phyloP scores from a whole-genome alignment of 352 stramenopile genomes.

The Pythium inflatum region DNA sequence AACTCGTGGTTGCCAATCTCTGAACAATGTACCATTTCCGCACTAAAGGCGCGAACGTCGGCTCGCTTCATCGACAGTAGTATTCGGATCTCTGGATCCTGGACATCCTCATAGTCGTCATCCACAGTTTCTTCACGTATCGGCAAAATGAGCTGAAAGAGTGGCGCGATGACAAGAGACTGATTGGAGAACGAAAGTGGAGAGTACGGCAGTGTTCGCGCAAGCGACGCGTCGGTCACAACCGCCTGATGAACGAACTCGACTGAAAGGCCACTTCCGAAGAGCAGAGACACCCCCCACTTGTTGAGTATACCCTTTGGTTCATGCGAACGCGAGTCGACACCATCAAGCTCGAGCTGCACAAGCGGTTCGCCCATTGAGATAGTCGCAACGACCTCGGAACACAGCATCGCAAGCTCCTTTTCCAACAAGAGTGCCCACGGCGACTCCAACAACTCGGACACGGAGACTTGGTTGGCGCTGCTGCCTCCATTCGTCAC shows the following conservation, averaged over 20 bases:
- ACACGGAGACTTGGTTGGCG: neutral
- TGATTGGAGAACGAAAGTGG: neutral
- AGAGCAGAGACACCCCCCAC: constrained; percentile 18
- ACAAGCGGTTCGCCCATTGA: constrained; percentile 20
- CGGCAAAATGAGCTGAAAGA: constrained; percentile 6
- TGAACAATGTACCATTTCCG: neutral
- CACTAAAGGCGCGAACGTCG: neutral
- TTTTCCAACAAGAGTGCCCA: constrained; percentile 33
- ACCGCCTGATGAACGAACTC: constrained; percentile 15
- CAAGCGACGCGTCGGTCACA: neutral
- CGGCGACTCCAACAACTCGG: constrained; percentile 8
- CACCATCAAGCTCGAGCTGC: neutral
- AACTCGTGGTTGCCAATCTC: neutral
- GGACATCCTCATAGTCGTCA: neutral
- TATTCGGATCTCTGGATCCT: neutral
- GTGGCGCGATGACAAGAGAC: neutral
- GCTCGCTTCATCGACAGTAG: neutral
- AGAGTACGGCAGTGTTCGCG: neutral
- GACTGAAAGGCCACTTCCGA: constrained; percentile 17
- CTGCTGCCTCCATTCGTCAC: too few species aligned
- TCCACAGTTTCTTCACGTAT: neutral
- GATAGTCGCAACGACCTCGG: constrained; percentile 18
- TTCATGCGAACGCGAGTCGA: neutral
- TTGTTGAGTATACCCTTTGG: neutral
- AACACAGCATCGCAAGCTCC: constrained; percentile 31